Base-by-base conservation (phyloP, 2,329 filamentous ascomycete genomes). In the Achaetomium macrosporum region DNA sequence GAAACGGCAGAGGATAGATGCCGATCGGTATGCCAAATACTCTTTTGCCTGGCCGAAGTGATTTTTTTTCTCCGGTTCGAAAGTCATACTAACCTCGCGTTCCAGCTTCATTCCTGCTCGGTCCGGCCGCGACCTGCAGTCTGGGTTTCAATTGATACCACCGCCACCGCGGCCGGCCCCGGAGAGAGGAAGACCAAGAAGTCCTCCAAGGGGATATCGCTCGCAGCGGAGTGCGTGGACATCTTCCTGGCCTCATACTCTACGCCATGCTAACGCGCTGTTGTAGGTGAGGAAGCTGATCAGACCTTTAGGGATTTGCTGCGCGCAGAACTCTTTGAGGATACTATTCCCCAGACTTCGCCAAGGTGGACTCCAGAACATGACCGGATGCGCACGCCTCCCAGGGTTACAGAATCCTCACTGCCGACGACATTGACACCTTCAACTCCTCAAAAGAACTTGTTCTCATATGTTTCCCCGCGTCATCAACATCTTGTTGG, bases 81-180 rank as follows among this genome's bases (percentile, higher is more conserved):
- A 11, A 47, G 20, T 19, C 17, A 25, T 47, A 30, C 46, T 37
- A 37, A 57, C 43, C 9, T 17, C 17, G 16, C 35, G 6, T 25
- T 42, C 20, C 66, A 95, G 93, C 64, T 99, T 99, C 68, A 97
- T 99, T 61, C 93, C 93, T 29, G 95, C 93, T 63, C 83, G 93
- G 40, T 86, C 91, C 59, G 93, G 92, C 6, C 90, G 96, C 69
- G 93, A 99, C 69, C 76, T 97, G 20, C 88, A 92, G 67, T 90
- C 92, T 49, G 95, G 90, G 69, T 97, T 93, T 71, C 96, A 85
- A 66, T 75, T 97, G 51, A 77, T 97, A 29, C 88, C 92, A 17
- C 93, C 93, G 17, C 88, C 92, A 12, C 96, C 91, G 1, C 90
- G 92, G 1, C 92, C 90, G 4, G 88, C 85, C 66, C 81, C 87